A percentile compares a stretch with the other conserved stretches of the same genome.
Evolutionary conservation across 345 rosid species (phyloP).

Genomic region (Toxicodendron radicans): DNA sequence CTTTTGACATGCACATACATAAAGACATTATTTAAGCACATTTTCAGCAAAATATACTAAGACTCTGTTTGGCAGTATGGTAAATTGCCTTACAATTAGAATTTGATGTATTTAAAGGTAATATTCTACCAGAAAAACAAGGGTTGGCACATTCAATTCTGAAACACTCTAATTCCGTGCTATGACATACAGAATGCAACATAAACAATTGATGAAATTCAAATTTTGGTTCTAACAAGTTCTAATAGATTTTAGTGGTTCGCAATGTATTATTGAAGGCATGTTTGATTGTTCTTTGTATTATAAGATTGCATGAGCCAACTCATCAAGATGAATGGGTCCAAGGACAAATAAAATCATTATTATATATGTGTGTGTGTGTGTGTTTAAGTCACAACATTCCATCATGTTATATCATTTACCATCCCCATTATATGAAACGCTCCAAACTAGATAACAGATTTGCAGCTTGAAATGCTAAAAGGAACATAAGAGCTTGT

Average conservation of each 20-base stretch:
- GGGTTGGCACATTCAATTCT: background rate
- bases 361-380: background rate
- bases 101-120: background rate
- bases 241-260: background rate
- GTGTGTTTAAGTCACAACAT: background rate
- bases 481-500: background rate
- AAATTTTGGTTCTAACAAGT: background rate
- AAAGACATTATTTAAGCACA: background rate
- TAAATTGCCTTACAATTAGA: background rate
- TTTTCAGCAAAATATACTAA: too few species aligned
- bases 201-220: background rate
- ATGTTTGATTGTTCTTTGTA: background rate
- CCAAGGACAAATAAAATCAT: background rate
- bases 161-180: background rate
- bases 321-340: background rate
- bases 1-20: background rate
- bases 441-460: background rate
- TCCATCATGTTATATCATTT: background rate
- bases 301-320: background rate
- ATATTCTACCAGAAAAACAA: slow-evolving; percentile 3
- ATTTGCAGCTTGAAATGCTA: background rate
- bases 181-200: background rate
- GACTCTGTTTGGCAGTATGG: background rate
- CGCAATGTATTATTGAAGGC: background rate
- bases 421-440: background rate